These are phyloP conservation scores for Fusarium guadeloupense DNA, from an alignment of 2,329 filamentous ascomycete species.

Conservation along the genomic window DNA sequence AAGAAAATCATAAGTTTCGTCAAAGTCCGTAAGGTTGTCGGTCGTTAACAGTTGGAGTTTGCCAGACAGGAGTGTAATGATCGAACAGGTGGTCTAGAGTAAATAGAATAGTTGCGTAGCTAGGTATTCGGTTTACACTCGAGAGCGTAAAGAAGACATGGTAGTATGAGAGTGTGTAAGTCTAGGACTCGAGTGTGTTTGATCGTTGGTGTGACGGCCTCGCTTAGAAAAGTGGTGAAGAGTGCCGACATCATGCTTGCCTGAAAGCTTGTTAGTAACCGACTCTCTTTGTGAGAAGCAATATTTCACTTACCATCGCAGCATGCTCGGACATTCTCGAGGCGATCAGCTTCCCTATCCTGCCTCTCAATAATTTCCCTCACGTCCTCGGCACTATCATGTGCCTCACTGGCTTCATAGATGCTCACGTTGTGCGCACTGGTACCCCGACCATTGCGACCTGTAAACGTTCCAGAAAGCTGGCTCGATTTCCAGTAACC, in stretches of 20 bases:
- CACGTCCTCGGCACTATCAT: constrained; percentile 85
- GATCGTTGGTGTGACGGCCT: constrained; percentile 52
- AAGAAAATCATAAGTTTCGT: constrained; percentile 46
- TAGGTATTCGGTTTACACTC: constrained; percentile 43
- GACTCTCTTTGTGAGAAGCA: neutral
- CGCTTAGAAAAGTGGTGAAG: constrained; percentile 60
- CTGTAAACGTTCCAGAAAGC: constrained; percentile 61
- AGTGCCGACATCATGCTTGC: constrained; percentile 78
- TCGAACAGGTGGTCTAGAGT: constrained; percentile 8
- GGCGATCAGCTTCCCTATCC: constrained; percentile 77
- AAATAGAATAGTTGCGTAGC: constrained; percentile 5
- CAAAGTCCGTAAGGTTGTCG: constrained; percentile 43
- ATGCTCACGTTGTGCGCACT: constrained; percentile 58
- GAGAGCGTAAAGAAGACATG: constrained; percentile 50
- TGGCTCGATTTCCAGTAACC: constrained; percentile 65
- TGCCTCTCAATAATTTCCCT: constrained; percentile 81
- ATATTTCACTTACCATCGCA: constrained; percentile 80
- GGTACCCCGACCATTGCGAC: constrained; percentile 62
- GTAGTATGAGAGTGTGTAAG: constrained; percentile 50
- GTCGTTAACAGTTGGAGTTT: constrained; percentile 38
- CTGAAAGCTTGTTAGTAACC: constrained; percentile 51
- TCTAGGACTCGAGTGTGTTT: constrained; percentile 50
- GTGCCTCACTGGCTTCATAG: constrained; percentile 69
- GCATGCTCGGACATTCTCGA: constrained; percentile 96
- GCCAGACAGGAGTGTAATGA: constrained; percentile 21